phyloP scores from a whole-genome alignment of 352 stramenopile species.

The Phytophthora pluvialis region DNA sequence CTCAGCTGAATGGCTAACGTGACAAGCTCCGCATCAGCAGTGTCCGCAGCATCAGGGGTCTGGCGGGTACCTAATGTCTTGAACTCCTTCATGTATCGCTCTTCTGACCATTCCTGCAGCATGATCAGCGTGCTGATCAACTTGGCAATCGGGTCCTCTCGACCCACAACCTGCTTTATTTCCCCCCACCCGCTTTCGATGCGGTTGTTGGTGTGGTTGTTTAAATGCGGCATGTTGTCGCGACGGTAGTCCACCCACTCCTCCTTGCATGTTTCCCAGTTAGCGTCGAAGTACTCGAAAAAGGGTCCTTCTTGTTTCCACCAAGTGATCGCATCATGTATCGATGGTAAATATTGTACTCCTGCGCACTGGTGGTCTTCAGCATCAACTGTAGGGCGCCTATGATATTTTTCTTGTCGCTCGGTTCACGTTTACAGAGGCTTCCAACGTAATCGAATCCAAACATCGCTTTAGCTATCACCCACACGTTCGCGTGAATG shows the following conservation, averaged over 20 bases:
- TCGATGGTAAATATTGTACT: neutral
- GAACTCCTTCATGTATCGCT: neutral
- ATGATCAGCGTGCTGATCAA: conserved; percentile 6
- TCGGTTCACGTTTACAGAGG: neutral
- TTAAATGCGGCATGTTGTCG: neutral
- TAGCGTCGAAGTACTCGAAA: conserved; percentile 12
- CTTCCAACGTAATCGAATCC: conserved; percentile 1
- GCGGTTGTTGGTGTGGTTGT: neutral
- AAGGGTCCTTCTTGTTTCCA: conserved; percentile 6
- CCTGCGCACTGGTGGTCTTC: conserved; percentile 3
- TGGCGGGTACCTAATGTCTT: neutral
- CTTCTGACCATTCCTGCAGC: neutral
- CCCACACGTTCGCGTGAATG: neutral
- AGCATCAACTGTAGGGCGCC: conserved; percentile 7
- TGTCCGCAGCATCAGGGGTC: neutral
- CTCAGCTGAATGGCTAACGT: neutral
- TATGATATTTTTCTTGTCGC: conserved; percentile 1
- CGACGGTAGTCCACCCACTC: conserved; percentile 11
- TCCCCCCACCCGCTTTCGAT: neutral
- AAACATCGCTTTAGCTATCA: neutral
- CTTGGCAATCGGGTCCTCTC: neutral
- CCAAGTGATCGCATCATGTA: conserved; percentile 10
- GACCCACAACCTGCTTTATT: neutral
- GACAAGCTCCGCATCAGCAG: neutral
- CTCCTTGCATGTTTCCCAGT: conserved; percentile 16